Base-by-base conservation (phyloP, 805 yeast species). In the Cyberlindnera veronae region DNA sequence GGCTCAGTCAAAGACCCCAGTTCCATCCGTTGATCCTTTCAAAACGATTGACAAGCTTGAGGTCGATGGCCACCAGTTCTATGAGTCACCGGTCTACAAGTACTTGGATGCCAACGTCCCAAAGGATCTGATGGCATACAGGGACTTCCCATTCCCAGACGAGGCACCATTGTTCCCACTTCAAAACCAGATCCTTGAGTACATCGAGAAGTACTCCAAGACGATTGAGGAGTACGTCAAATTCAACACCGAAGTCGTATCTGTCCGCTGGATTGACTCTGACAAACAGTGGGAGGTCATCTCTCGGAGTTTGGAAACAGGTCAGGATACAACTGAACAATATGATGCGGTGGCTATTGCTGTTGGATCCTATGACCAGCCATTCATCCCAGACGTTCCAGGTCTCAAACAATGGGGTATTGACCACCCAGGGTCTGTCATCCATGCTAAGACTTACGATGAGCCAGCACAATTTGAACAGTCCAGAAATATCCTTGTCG, bases 21-120 rank as follows among this genome's bases (percentile, higher is more conserved):
- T 62, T 1, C 72, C 74, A 2, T 55, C 61, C 1, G 39, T 36
- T 1, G 60, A 57, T 26, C 67, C 68, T 12, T 32, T 32, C 19
- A 36, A 34, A 3, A 41, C 36, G 16, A 47, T 46, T 3, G 54
- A 42, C 4, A 57, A 57, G 29, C 39, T 50, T 13, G 34, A 32
- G 5, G 34, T 32, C 16, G 39, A 46, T 9, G 56, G 57, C 23
- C 63, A 61, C 35, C 17, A 31, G n/a, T 60, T 71, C 16, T 71
- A 68, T 64, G 72, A 74, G 26, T 62, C 71, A 11, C 77, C 90
- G 1, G 76, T 83, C 55, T 86, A 86, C 57, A 74, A 78, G 36
- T 58, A 66, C 30, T 63, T 86, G 42, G 89, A 81, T 55, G 83
- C 95, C 6, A 86, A 86, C 55, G 74, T 85, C 19, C 77, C 80